Evolutionary conservation across 108 stramenopile genomes (phyloP).

Genomic region (Skeletonema menzelii): DNA sequence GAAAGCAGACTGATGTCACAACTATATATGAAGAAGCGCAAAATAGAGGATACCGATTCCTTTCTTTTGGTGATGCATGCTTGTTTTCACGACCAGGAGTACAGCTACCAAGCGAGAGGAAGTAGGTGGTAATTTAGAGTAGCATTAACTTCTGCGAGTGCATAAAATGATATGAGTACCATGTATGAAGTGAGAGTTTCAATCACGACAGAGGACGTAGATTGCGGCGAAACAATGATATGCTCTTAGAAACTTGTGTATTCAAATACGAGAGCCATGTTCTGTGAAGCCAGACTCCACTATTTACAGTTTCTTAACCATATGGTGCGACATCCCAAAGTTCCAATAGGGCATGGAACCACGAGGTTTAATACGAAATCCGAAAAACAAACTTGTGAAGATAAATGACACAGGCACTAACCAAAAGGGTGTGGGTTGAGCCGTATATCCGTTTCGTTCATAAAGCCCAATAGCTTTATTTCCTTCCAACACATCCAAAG

Average conservation of each 20-base stretch:
- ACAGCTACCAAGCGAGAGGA: neutral
- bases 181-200: neutral
- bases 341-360: no score
- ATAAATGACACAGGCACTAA: neutral
- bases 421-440: neutral
- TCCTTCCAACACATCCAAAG: constrained; percentile 31
- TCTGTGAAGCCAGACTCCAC: no score
- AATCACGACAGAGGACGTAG: no score
- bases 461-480: constrained; percentile 44
- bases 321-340: no score
- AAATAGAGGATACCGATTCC: constrained; percentile 40
- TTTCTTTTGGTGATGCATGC: constrained; percentile 48
- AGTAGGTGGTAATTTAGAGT: neutral
- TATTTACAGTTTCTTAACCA: no score
- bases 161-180: neutral
- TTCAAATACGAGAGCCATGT: no score
- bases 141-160: neutral
- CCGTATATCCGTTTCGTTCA: constrained; percentile 13
- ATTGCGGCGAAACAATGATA: no score
- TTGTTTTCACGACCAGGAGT: constrained; percentile 29
- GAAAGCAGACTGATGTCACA: constrained; percentile 25
- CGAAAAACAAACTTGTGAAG: no score
- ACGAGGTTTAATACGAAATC: no score
- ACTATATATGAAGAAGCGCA: constrained; percentile 41
- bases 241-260: no score